Base-by-base conservation (phyloP, 805 yeast genomes). In the Saturnispora dispora region DNA sequence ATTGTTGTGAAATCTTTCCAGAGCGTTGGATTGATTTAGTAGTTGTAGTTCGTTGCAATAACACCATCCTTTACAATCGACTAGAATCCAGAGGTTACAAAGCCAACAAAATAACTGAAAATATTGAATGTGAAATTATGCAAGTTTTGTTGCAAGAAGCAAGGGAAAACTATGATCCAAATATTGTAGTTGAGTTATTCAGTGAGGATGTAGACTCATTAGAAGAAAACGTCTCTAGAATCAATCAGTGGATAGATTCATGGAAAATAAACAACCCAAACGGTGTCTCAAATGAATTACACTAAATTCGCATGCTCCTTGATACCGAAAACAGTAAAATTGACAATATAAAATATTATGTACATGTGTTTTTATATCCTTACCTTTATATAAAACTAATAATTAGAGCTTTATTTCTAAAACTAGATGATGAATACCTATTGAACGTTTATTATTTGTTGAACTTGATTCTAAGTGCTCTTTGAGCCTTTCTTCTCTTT, bases 111-210 rank as follows among this genome's bases (percentile, higher is more conserved):
- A 79, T 93, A 56, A 84, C 83, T 52, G 99, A 93, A 61, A 93
- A 93, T 63, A 70, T 93, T 44, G 99, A 93, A 66, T 95, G 95
- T 53, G 99, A 93, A 68, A 93, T 93, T 57, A 93, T 93, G 98
- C 91, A 90, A 58, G 87, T 91, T 13, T 78, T 93, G 15, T 68
- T 82, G 45, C 85, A 83, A 57, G 99, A 93, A 58, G 99, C 98
- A 0, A 72, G 77, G 52, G 96, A 88, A 33, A 76, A 83, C 40
- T 93, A 88, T 62, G 85, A 76, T 32, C 81, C 82, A 43, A 87
- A 85, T 56, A 81, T 89, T 28, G 91, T 93, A 30, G 86, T 93
- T 41, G 93, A 85, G 60, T 74, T 93, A 55, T 71, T 69, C 45
- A 85, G 95, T 53, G 82, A 91, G 63, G 67, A 72, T 20, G 81